These are phyloP conservation scores for Candida argentea DNA, from an alignment of 805 yeast genomes.

Conservation along the genomic window DNA sequence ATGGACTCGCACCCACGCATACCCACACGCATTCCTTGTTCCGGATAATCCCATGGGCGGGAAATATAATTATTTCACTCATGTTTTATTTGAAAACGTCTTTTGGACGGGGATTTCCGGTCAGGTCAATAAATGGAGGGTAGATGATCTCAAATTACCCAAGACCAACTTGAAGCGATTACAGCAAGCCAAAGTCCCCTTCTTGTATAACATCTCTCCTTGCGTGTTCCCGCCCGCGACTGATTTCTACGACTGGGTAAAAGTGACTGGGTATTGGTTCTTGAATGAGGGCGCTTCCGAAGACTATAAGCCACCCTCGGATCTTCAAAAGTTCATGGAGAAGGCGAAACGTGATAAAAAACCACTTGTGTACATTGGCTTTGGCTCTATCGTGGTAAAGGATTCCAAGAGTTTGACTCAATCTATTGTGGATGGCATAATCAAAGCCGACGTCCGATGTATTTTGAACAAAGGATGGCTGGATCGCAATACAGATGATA, in stretches of 20 bases:
- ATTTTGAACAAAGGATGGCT: conserved; percentile 94
- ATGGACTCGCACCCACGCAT: conserved; percentile 92
- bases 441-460: conserved; percentile 74
- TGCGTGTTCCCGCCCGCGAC: conserved; percentile 84
- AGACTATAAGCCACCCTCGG: conserved; percentile 50
- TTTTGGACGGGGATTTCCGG: conserved; percentile 89
- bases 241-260: conserved; percentile 93
- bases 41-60: conserved; percentile 94
- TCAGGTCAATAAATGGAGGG: conserved; percentile 85
- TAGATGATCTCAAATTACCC: conserved; percentile 49
- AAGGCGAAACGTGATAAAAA: conserved; percentile 51
- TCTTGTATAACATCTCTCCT: conserved; percentile 83
- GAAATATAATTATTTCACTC: conserved; percentile 84
- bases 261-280: conserved; percentile 94
- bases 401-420: conserved; percentile 70
- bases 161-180: conserved; percentile 60
- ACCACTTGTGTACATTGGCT: conserved; percentile 84
- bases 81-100: conserved; percentile 84
- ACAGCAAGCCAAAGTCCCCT: conserved; percentile 77
- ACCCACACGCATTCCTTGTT: conserved; percentile 92
- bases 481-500: conserved; percentile 45
- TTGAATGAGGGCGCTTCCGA: conserved; percentile 52
- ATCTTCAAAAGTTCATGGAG: conserved; percentile 46
- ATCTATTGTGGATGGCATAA: conserved; percentile 71
- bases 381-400: conserved; percentile 88